Conservation (phyloP, 164 flowering plant species). For the Chimonanthus salicifolius region DNA sequence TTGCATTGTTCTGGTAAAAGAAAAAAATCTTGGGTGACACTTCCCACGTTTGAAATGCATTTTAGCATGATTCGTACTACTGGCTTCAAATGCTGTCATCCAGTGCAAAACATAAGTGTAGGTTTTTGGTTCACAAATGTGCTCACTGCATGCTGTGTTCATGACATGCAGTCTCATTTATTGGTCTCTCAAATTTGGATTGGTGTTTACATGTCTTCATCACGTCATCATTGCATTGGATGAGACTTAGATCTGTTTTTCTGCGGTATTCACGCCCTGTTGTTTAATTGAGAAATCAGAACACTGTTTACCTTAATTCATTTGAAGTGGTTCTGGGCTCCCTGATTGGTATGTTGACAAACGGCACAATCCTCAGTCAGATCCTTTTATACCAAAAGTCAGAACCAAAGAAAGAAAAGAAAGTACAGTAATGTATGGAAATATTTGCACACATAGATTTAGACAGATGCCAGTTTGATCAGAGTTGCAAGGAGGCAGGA, state of each 20-base stretch:
- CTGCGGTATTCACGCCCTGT: background rate
- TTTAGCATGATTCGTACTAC: background rate
- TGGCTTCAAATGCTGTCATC: background rate
- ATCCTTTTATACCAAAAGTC: conserved; percentile 62
- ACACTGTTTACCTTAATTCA: conserved; percentile 35
- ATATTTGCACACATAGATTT: background rate
- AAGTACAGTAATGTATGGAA: conserved; percentile 32
- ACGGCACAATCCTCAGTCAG: conserved; percentile 79
- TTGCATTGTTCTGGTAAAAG: background rate
- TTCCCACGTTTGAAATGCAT: background rate
- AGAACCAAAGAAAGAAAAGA: conserved; percentile 55
- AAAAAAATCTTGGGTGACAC: background rate
- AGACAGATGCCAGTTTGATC: background rate
- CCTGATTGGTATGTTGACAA: conserved; percentile 53
- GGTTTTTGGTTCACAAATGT: background rate
- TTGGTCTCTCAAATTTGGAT: too few species aligned
- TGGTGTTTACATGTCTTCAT: background rate
- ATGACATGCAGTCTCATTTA: background rate
- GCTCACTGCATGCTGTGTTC: background rate
- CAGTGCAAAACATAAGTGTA: background rate
- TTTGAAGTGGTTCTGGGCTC: conserved; percentile 76
- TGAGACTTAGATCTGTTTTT: background rate
- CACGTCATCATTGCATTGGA: background rate
- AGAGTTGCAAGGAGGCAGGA: background rate
- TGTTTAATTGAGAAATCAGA: too few species aligned